Base-by-base conservation (phyloP, 2,329 filamentous ascomycete genomes). In the Pseudogymnoascus sp. region DNA sequence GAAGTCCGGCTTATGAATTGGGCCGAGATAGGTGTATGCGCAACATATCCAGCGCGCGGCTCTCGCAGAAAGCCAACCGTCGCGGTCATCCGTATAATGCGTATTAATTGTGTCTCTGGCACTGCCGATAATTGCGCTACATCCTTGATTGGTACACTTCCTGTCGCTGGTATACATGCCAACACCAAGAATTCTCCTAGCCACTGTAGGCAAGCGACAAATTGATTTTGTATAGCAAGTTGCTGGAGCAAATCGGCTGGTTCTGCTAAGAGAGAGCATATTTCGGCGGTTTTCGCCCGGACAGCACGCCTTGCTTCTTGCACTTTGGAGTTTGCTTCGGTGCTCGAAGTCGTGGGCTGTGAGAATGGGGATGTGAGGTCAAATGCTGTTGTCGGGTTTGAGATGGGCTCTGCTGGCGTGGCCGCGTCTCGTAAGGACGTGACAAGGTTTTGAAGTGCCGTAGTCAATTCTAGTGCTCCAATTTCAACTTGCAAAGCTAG, bases 171-270 rank as follows among this genome's bases (percentile, higher is more conserved):
- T n/a, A 81, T 75, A 64, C 71, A 79, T 4, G 76, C 76, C 0
- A 79, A 72, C 3, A 80, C 68, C 60, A 79, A 76, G 63, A 76
- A 77, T 14, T 79, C 74, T 6, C 72, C 74, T 14, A 80, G 70
- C 78, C 77, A 80, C 63, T 73, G 72, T 4, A 79, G 63, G 55
- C 76, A 78, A 14, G 74, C 72, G 8, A 76, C 69, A 5, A 76
- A 45, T 65, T 76, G 55, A 64, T 63, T 61, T 64, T 68, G 41
- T 30, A 60, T 65, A 49, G 69, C 68, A 52, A 70, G 66, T 25
- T 67, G 60, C 52, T 64, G 64, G 60, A 74, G 61, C n/a, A 71
- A 69, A 42, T 69, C 70, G n/a, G 64, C 36, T 16, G 69, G 68
- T 68, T 71, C 45, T 66, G 70, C n/a, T n/a, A 63, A n/a, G 23